Conservation (phyloP, 192 early-diverging fungal genomes). For the Phycomyces nitens region DNA sequence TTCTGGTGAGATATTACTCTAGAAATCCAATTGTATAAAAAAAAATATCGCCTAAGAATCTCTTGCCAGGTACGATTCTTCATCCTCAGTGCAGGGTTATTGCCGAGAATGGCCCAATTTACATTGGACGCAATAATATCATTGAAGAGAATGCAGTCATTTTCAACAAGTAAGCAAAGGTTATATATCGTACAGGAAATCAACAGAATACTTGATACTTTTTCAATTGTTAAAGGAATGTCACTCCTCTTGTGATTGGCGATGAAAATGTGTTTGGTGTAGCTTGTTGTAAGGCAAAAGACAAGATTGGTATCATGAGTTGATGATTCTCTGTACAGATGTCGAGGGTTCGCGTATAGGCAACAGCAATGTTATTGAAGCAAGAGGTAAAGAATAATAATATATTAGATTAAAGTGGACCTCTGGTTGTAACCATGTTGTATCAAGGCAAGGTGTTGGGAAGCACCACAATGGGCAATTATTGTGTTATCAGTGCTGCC, state of each 20-base stretch:
- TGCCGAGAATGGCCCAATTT: conserved; percentile 62
- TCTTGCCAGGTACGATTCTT: conserved; percentile 55
- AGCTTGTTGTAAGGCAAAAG: conserved; percentile 50
- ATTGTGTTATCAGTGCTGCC: conserved; percentile 69
- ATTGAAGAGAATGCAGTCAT: conserved; percentile 72
- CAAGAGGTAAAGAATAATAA: conserved; percentile 45
- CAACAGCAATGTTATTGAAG: conserved; percentile 61
- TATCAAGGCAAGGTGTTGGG: conserved; percentile 46
- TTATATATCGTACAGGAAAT: not conserved
- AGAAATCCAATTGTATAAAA: not conserved
- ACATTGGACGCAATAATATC: conserved; percentile 70
- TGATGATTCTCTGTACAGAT: conserved; percentile 32
- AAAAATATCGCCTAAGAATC: no score
- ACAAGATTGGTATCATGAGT: not conserved
- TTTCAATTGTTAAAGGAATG: conserved; percentile 25
- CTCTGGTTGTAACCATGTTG: not conserved
- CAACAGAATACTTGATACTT: not conserved
- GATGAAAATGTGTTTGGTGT: conserved; percentile 76
- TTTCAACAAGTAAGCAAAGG: conserved; percentile 55
- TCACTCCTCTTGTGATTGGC: conserved; percentile 58
- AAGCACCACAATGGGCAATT: conserved; percentile 58
- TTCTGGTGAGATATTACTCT: not conserved
- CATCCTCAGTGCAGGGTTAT: conserved; percentile 71
- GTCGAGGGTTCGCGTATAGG: conserved; percentile 66
- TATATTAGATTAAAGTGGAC: not conserved